phyloP scores from a whole-genome alignment of 768 basidiomycete genomes.

The Leccinum sublutescens region DNA sequence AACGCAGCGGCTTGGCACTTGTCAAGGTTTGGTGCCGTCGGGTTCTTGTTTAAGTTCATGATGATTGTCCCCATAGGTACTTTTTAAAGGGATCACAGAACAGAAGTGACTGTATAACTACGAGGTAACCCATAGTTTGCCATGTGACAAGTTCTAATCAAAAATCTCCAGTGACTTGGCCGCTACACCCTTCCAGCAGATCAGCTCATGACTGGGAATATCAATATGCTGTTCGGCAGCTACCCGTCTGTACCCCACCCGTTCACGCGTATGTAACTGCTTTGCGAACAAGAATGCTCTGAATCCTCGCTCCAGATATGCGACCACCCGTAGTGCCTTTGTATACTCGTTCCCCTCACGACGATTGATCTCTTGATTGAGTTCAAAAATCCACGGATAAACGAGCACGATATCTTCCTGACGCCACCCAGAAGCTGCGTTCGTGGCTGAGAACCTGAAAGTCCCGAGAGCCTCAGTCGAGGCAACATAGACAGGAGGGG shows the following conservation, averaged over 20 bases:
- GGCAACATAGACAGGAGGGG: background rate
- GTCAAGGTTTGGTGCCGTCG: too few species aligned
- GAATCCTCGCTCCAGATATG: slow-evolving; percentile 11
- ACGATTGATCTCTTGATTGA: background rate
- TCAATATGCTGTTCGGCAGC: slow-evolving; percentile 3
- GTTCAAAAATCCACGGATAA: too few species aligned
- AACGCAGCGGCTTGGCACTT: too few species aligned
- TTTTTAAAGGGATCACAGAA: too few species aligned
- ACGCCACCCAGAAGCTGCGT: too few species aligned
- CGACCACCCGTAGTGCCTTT: background rate
- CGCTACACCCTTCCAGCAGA: background rate
- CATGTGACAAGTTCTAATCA: too few species aligned
- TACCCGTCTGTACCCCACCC: slow-evolving; percentile 19
- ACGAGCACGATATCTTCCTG: too few species aligned
- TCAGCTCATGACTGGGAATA: background rate
- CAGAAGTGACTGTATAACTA: background rate
- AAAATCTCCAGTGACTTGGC: slow-evolving; percentile 2
- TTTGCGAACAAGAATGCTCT: slow-evolving; percentile 6
- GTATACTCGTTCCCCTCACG: background rate
- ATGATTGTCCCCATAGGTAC: background rate
- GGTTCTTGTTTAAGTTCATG: background rate
- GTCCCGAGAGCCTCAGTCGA: background rate
- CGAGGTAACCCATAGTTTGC: too few species aligned
- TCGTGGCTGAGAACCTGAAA: too few species aligned
- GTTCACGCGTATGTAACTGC: background rate